phyloP scores from a whole-genome alignment of 768 basidiomycete species.

The Russula dissimulans region DNA sequence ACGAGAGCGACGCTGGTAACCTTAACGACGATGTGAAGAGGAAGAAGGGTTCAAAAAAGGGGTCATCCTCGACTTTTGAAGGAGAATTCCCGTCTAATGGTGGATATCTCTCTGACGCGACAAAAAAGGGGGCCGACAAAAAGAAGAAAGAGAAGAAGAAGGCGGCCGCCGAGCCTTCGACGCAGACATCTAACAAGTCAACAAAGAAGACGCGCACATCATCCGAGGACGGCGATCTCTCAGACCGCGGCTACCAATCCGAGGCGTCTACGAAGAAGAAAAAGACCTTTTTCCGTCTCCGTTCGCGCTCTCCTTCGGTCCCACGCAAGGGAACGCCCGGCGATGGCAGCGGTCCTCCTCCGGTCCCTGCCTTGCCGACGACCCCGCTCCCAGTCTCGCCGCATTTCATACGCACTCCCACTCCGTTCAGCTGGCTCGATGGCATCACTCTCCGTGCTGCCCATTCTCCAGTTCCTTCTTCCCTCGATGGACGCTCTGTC shows the following conservation, averaged over 20 bases:
- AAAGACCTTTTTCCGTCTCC: slow-evolving; percentile 20
- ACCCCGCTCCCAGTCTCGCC: slow-evolving; percentile 2
- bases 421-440: not conserved
- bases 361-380: slow-evolving; percentile 13
- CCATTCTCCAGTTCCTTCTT: not conserved
- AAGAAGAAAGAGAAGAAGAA: slow-evolving; percentile 16
- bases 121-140: slow-evolving; percentile 12
- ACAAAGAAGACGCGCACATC: slow-evolving; percentile 17
- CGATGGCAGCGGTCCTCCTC: not conserved
- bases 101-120: slow-evolving; percentile 21
- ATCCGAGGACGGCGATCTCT: slow-evolving; percentile 21
- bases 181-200: not conserved
- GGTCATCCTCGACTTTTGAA: slow-evolving; percentile 13
- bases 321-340: not conserved
- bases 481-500: not conserved
- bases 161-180: not conserved
- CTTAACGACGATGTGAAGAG: slow-evolving; percentile 24
- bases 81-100: slow-evolving; percentile 29
- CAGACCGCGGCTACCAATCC: slow-evolving; percentile 27
- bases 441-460: not conserved
- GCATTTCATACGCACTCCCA: not conserved
- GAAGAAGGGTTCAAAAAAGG: slow-evolving; percentile 24
- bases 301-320: slow-evolving; percentile 9
- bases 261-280: slow-evolving; percentile 26
- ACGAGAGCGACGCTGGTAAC: slow-evolving; percentile 27